These are phyloP conservation scores for Vanrija sp. DNA, from an alignment of 1,284 basidiomycete genomes.

Conservation along the genomic window DNA sequence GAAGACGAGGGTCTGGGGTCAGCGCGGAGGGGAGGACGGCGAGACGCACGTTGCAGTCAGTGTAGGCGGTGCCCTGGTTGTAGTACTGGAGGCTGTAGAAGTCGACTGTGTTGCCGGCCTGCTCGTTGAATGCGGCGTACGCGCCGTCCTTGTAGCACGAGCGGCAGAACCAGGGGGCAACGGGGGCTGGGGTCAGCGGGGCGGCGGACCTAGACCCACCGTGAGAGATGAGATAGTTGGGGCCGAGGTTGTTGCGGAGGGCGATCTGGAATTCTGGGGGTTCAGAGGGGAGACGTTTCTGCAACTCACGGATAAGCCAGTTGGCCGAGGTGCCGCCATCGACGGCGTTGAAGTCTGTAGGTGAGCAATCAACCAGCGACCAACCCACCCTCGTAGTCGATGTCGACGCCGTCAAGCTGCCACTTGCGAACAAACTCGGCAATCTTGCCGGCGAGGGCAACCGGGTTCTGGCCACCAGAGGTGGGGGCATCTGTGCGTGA, in stretches of 20 bases:
- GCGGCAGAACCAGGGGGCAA: conserved; percentile 45
- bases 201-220: conserved; percentile 24
- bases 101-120: conserved; percentile 37
- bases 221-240: conserved; percentile 42
- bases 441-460: conserved; percentile 36
- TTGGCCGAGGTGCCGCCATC: too few species aligned
- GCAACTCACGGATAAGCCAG: too few species aligned
- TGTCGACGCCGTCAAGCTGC: conserved; percentile 53
- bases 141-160: conserved; percentile 34
- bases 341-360: conserved; percentile 8
- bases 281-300: too few species aligned
- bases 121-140: conserved; percentile 34
- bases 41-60: conserved; percentile 13
- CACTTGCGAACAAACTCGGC: conserved; percentile 49
- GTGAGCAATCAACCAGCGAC: not conserved
- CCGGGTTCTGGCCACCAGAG: conserved; percentile 47
- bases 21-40: not conserved
- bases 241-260: conserved; percentile 32
- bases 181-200: conserved; percentile 14
- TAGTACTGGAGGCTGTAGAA: conserved; percentile 49
- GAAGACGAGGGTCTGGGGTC: conserved; percentile 27
- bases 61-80: conserved; percentile 36
- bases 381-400: conserved; percentile 50
- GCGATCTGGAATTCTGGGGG: too few species aligned
- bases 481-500: conserved; percentile 25